Evolutionary conservation across 208 protist genomes (phyloP).

Genomic region (Leishmania aethiopica): DNA sequence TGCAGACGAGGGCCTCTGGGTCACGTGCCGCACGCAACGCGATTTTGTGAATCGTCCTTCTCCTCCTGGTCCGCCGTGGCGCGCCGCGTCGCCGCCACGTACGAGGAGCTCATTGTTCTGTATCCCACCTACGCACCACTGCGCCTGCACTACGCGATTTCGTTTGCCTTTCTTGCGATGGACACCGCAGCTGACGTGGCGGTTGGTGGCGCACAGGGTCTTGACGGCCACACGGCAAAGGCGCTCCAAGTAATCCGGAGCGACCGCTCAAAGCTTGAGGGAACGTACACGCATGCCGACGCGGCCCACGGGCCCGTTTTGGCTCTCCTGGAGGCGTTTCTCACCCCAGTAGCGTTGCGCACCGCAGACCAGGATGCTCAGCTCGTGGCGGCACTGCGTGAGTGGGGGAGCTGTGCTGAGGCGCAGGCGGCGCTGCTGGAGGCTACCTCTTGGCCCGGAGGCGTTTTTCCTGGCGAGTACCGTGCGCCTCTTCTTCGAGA

Average conservation of each 20-base stretch:
- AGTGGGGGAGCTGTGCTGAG: constrained; percentile 6
- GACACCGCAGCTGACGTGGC: background rate
- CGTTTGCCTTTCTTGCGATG: constrained; percentile 18
- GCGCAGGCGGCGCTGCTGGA: constrained; percentile 7
- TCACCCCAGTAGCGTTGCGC: constrained; percentile 19
- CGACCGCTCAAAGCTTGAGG: constrained; percentile 14
- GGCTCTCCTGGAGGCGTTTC: constrained; percentile 53
- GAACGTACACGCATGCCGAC: constrained; percentile 29
- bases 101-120: constrained; percentile 88
- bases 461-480: constrained; percentile 17
- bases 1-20: constrained; percentile 22
- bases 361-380: constrained; percentile 5
- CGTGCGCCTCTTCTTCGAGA: constrained; percentile 15
- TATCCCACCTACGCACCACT: constrained; percentile 60
- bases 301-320: constrained; percentile 35
- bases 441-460: background rate
- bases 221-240: constrained; percentile 19
- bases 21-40: constrained; percentile 14
- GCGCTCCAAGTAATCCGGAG: constrained; percentile 25
- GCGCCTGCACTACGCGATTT: constrained; percentile 70
- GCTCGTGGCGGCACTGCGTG: constrained; percentile 17
- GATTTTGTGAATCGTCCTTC: constrained; percentile 65
- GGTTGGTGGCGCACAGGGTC: background rate
- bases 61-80: constrained; percentile 22
- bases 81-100: constrained; percentile 51